A percentile compares a stretch with the other conserved stretches of the same genome.
Conservation (phyloP, 1,284 basidiomycete genomes). For the Marasmius sp. region DNA sequence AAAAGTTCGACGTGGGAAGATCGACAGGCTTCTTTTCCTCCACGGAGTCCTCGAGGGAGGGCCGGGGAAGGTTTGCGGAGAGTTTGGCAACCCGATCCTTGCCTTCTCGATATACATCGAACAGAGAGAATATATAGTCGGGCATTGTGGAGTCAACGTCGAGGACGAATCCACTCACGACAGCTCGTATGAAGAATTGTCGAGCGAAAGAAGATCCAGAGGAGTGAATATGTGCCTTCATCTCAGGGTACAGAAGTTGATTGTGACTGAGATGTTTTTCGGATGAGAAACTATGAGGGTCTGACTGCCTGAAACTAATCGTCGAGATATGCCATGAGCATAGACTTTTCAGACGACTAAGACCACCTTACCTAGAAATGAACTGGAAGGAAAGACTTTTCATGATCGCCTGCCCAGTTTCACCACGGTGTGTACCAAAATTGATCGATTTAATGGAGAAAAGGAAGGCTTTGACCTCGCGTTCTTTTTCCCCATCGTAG, state of each 20-base stretch:
- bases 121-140: constrained; percentile 75
- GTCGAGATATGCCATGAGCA: neutral
- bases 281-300: constrained; percentile 69
- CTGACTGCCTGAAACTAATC: constrained; percentile 73
- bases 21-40: constrained; percentile 31
- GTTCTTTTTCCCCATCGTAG: constrained; percentile 45
- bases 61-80: constrained; percentile 45
- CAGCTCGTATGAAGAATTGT: constrained; percentile 66
- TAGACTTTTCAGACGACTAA: neutral
- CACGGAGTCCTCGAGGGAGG: neutral
- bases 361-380: constrained; percentile 58
- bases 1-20: constrained; percentile 59
- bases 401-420: constrained; percentile 77
- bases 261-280: constrained; percentile 73
- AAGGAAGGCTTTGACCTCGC: constrained; percentile 74
- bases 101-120: constrained; percentile 85
- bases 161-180: constrained; percentile 84
- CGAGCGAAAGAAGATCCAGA: constrained; percentile 50
- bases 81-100: constrained; percentile 75
- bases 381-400: constrained; percentile 82
- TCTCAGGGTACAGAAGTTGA: constrained; percentile 76
- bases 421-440: constrained; percentile 74
- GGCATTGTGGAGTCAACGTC: constrained; percentile 84
- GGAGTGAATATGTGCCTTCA: constrained; percentile 74
- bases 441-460: constrained; percentile 76